phyloP scores from a whole-genome alignment of 169 alveolate species.

The Nephromyces sp. region DNA sequence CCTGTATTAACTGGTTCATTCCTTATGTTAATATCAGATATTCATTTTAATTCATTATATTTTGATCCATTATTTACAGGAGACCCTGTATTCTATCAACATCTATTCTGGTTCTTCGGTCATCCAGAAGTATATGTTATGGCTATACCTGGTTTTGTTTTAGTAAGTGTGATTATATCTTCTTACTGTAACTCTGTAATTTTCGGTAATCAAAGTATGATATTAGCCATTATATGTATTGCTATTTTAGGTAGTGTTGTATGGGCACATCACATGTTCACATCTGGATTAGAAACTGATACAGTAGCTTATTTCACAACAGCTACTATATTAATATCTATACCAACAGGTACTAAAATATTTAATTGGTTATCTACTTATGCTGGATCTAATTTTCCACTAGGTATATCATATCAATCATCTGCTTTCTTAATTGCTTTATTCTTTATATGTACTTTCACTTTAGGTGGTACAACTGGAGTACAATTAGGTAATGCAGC shows the following conservation, averaged over 20 bases:
- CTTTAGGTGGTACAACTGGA: slow-evolving; percentile 66
- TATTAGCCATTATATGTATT: slow-evolving; percentile 61
- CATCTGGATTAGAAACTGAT: slow-evolving; percentile 57
- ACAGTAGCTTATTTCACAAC: slow-evolving; percentile 55
- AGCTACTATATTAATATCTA: slow-evolving; percentile 6
- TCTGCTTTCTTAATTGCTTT: slow-evolving; percentile 15
- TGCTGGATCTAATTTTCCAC: background rate
- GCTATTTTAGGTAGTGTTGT: slow-evolving; percentile 59
- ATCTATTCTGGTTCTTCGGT: slow-evolving; percentile 58
- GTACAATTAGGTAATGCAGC: slow-evolving; percentile 52
- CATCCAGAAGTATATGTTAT: slow-evolving; percentile 60
- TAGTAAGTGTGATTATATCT: slow-evolving; percentile 37
- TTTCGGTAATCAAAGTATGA: slow-evolving; percentile 57
- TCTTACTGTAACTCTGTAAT: slow-evolving; percentile 37
- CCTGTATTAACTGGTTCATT: slow-evolving; percentile 50
- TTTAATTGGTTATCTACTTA: slow-evolving; percentile 25
- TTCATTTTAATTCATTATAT: slow-evolving; percentile 44
- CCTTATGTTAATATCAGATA: slow-evolving; percentile 44
- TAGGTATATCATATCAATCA: background rate
- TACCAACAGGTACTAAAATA: slow-evolving; percentile 8
- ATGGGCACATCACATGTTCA: slow-evolving; percentile 65
- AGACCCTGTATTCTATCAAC: slow-evolving; percentile 61
- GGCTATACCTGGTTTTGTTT: slow-evolving; percentile 52
- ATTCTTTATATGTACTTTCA: slow-evolving; percentile 43
- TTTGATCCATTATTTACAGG: slow-evolving; percentile 54